Evolutionary conservation across 2,329 filamentous ascomycete genomes (phyloP).

Genomic region (Exophiala lecanii-corni): DNA sequence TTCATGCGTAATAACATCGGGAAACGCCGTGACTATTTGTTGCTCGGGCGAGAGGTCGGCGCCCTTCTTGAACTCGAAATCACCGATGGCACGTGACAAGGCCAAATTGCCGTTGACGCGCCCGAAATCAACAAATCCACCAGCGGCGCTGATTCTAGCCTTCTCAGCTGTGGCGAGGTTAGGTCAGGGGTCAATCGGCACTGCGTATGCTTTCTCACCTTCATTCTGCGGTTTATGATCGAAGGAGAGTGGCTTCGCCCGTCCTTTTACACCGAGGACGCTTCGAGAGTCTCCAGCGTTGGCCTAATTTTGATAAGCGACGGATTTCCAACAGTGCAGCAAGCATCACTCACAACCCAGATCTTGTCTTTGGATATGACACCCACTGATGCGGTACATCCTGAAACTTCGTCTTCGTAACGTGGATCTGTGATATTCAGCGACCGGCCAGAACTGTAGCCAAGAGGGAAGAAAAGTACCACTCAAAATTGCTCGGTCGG

Average conservation of each 20-base stretch:
- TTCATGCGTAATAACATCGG: conserved; percentile 88
- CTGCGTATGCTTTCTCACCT: conserved; percentile 50
- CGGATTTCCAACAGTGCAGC: too few species aligned
- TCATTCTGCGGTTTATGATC: conserved; percentile 99
- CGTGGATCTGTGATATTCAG: conserved; percentile 66
- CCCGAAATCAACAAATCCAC: conserved; percentile 97
- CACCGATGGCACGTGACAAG: conserved; percentile 91
- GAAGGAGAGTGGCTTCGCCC: conserved; percentile 96
- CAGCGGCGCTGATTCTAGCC: conserved; percentile 88
- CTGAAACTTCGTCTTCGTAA: conserved; percentile 96
- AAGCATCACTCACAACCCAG: conserved; percentile 67
- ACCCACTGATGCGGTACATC: conserved; percentile 90
- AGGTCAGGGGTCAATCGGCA: conserved; percentile 11
- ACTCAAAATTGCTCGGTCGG: conserved; percentile 89
- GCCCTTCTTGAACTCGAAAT: conserved; percentile 99
- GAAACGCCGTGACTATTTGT: conserved; percentile 96
- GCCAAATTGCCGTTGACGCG: conserved; percentile 97
- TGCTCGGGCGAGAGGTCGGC: conserved; percentile 95
- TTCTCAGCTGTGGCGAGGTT: conserved; percentile 68
- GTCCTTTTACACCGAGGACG: conserved; percentile 91
- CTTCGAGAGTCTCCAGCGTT: conserved; percentile 95
- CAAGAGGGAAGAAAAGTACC: conserved; percentile 52
- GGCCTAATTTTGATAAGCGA: too few species aligned
- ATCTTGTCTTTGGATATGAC: conserved; percentile 88
- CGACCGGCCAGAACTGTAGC: conserved; percentile 13